Conservation (phyloP, 257 asterid species). For the Solanum peruvianum region DNA sequence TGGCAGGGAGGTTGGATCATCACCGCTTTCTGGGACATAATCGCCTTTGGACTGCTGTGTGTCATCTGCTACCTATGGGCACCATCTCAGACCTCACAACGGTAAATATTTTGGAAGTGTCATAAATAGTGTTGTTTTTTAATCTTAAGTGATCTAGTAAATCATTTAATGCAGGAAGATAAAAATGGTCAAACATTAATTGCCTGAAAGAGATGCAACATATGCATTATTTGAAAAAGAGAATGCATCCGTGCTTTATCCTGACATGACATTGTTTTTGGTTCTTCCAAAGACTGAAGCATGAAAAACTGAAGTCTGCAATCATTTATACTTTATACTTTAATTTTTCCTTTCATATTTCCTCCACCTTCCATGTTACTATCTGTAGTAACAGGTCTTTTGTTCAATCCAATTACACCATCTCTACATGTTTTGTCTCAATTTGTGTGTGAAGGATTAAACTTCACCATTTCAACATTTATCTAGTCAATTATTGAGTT, state of each 20-base stretch:
- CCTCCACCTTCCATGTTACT: neutral
- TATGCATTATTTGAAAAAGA: neutral
- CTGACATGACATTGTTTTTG: neutral
- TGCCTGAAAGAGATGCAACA: neutral
- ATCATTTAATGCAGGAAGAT: neutral
- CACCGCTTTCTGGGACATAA: slow-evolving; percentile 96
- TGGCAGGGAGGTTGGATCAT: slow-evolving; percentile 97
- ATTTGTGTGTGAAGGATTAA: neutral
- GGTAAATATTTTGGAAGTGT: slow-evolving; percentile 28
- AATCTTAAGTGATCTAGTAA: neutral
- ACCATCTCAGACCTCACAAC: slow-evolving; percentile 89
- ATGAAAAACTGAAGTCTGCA: neutral
- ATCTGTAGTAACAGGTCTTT: neutral
- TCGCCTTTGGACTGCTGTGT: slow-evolving; percentile 63
- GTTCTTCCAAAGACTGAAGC: neutral
- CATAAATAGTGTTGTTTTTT: neutral
- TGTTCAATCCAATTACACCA: neutral
- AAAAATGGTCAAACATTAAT: neutral
- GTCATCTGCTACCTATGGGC: slow-evolving; percentile 97
- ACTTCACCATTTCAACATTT: neutral
- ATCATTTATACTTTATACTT: neutral
- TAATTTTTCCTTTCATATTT: neutral
- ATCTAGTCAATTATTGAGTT: neutral
- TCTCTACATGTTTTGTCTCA: neutral
- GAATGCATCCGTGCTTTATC: neutral